Percentiles rank a stretch among this genome's conserved stretches.
These are phyloP conservation scores for Apophysomyces ossiformis DNA, from an alignment of 371 early-diverging fungal genomes.

Conservation along the genomic window DNA sequence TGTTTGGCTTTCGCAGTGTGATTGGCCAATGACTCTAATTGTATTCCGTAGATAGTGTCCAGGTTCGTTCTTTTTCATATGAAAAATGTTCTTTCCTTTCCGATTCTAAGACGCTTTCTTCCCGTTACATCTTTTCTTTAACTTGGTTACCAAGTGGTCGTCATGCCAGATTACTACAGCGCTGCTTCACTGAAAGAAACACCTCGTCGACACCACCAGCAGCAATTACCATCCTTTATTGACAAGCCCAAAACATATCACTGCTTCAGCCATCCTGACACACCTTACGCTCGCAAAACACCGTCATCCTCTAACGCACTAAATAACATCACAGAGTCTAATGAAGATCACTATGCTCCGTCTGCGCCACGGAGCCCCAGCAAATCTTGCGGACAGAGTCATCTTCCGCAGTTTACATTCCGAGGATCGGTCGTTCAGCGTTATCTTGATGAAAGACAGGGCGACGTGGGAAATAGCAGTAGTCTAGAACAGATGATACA, in stretches of 20 bases:
- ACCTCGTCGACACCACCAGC: too few species aligned
- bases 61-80: slow-evolving; percentile 1
- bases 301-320: background rate
- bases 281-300: too few species aligned
- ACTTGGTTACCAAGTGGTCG: background rate
- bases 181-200: too few species aligned
- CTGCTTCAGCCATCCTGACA: too few species aligned
- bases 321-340: background rate
- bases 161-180: too few species aligned
- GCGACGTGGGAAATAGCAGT: slow-evolving; percentile 8
- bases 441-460: background rate
- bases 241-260: too few species aligned
- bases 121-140: background rate
- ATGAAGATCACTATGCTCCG: background rate
- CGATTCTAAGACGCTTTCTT: background rate
- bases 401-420: background rate
- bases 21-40: background rate
- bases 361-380: background rate
- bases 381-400: background rate
- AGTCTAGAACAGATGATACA: slow-evolving; percentile 53
- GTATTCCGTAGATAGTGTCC: slow-evolving; percentile 8
- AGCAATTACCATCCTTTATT: too few species aligned
- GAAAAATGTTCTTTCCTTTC: background rate
- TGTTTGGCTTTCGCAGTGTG: background rate
- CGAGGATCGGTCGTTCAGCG: background rate